Conservation (phyloP, 176 grass and related monocot species). For the Triticum timopheevii region DNA sequence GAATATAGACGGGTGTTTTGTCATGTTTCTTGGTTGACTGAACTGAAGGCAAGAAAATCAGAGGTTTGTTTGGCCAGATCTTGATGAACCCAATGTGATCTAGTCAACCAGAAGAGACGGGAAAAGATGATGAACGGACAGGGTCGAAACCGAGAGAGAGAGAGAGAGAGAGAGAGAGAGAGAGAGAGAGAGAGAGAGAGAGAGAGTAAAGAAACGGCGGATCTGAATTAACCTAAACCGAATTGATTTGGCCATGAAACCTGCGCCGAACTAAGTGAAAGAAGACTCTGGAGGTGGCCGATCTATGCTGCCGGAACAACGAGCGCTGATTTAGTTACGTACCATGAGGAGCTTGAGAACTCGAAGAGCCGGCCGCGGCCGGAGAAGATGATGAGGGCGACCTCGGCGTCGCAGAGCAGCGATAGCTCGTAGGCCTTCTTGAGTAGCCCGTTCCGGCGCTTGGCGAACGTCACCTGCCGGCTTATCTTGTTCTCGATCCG, state of each 20-base stretch:
- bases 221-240: neutral
- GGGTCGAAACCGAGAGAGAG: neutral
- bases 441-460: conserved; percentile 82
- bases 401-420: conserved; percentile 84
- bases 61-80: conserved; percentile 19
- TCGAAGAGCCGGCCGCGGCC: conserved; percentile 86
- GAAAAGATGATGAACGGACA: conserved; percentile 2
- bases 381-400: conserved; percentile 94
- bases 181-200: no score
- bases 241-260: neutral
- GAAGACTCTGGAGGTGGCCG: neutral
- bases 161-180: neutral
- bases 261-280: neutral
- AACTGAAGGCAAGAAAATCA: neutral
- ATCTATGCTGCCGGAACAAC: neutral
- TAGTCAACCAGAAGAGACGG: neutral
- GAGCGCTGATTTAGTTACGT: neutral
- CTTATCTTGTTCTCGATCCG: conserved; percentile 98
- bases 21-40: neutral
- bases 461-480: conserved; percentile 89
- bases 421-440: conserved; percentile 97
- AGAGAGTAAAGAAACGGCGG: no score
- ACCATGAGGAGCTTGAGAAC: conserved; percentile 83
- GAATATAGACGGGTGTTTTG: neutral
- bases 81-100: neutral